Evolutionary conservation across 768 basidiomycete species (phyloP).

Genomic region (Chalciporus sphaerocephalus): DNA sequence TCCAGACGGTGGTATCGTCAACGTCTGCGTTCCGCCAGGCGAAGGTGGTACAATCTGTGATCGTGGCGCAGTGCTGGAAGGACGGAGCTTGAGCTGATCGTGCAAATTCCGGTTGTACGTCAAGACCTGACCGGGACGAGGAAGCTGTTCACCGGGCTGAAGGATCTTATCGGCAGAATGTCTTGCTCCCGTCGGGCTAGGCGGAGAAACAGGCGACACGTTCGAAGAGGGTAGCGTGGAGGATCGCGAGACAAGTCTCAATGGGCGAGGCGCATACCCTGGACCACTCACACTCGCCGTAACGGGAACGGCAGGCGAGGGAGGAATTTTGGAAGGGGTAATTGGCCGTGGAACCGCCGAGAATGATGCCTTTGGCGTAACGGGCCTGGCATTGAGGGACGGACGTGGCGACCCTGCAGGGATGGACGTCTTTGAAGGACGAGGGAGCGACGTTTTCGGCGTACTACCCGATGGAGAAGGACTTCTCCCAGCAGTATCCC

Average conservation of each 20-base stretch:
- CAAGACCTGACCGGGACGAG: conserved; percentile 25
- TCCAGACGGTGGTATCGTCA: conserved; percentile 10
- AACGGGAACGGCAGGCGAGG: background rate
- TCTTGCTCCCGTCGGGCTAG: conserved; percentile 10
- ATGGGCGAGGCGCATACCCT: conserved; percentile 23
- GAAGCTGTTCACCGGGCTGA: conserved; percentile 24
- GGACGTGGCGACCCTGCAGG: conserved; percentile 12
- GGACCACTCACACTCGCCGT: conserved; percentile 3
- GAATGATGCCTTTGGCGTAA: too few species aligned
- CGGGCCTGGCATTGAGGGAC: conserved; percentile 16
- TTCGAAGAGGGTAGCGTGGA: conserved; percentile 8
- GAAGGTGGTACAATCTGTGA: conserved; percentile 10
- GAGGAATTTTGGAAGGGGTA: conserved; percentile 12
- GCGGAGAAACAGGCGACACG: background rate
- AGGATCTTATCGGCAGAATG: conserved; percentile 8
- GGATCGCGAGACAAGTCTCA: conserved; percentile 24
- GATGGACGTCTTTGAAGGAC: conserved; percentile 9
- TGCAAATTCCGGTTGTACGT: conserved; percentile 34
- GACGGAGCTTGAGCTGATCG: conserved; percentile 29
- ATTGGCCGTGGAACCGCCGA: conserved; percentile 21
- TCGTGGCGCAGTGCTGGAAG: conserved; percentile 7
- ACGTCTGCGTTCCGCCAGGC: conserved; percentile 21
- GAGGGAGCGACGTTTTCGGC: conserved; percentile 9
- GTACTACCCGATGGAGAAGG: conserved; percentile 10
- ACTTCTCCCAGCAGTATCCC: conserved; percentile 7